Evolutionary conservation across 176 grass and related monocot species (phyloP).

Genomic region (Avena atlantica): DNA sequence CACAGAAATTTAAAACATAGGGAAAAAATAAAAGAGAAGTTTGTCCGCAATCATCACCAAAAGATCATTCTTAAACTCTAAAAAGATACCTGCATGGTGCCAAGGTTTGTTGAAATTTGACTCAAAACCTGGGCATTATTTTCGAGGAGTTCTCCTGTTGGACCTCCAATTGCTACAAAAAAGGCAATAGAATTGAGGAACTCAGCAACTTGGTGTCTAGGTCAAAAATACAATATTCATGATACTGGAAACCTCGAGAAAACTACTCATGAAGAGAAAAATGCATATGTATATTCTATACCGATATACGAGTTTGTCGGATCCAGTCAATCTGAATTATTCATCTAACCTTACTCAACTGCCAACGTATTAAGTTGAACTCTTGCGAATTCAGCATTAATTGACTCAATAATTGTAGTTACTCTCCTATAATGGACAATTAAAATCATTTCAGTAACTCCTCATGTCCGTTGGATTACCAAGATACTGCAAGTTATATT

Average conservation of each 20-base stretch:
- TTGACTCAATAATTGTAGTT: background rate
- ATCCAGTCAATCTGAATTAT: background rate
- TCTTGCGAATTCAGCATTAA: background rate
- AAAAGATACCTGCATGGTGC: conserved; percentile 77
- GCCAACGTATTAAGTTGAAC: too few relatives aligned
- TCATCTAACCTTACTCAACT: too few relatives aligned
- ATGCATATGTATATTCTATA: background rate
- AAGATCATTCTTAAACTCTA: conserved; percentile 23
- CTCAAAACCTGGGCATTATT: conserved; percentile 71
- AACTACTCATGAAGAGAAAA: conserved; percentile 12
- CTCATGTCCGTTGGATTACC: background rate
- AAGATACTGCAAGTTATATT: too few relatives aligned
- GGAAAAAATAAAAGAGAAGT: background rate
- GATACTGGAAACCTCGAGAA: background rate
- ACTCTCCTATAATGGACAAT: background rate
- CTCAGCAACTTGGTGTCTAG: background rate
- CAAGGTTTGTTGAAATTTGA: conserved; percentile 82
- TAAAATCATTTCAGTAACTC: background rate
- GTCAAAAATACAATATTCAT: background rate
- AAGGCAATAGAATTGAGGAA: conserved; percentile 12
- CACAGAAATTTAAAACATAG: background rate
- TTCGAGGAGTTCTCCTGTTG: conserved; percentile 81
- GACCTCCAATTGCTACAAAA: conserved; percentile 76
- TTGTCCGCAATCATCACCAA: conserved; percentile 14
- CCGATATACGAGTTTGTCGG: background rate